A percentile compares a stretch with the other conserved stretches of the same genome.
These are phyloP conservation scores for Linderniella brevidens DNA, from an alignment of 257 asterid genomes.

Conservation along the genomic window DNA sequence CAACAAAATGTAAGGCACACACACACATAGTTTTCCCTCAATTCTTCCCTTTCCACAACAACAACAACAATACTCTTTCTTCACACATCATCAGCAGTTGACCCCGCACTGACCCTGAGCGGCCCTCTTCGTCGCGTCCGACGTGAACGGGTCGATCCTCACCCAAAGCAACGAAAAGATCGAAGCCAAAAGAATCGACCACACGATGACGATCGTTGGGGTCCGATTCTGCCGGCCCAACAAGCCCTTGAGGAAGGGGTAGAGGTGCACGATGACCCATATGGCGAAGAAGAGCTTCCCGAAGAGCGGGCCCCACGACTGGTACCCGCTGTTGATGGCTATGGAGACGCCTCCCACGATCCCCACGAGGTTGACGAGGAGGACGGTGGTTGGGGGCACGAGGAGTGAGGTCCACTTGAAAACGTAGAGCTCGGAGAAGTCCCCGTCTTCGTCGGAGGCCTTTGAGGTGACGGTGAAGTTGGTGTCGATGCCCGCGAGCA, in stretches of 20 bases:
- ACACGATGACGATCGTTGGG: constrained; percentile 25
- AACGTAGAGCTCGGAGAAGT: constrained; percentile 25
- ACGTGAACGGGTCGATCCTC: constrained; percentile 25
- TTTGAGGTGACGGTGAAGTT: constrained; percentile 30
- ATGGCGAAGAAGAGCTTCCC: constrained; percentile 25
- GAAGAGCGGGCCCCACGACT: constrained; percentile 33
- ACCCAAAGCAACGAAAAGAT: constrained; percentile 32
- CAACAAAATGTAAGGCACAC: too few species aligned
- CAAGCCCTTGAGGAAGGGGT: constrained; percentile 28
- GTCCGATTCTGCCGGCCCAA: constrained; percentile 28
- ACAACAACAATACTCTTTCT: too few species aligned
- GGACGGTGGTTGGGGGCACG: constrained; percentile 31
- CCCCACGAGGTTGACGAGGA: constrained; percentile 23
- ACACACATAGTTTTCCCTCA: too few species aligned
- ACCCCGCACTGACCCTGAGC: constrained; percentile 23
- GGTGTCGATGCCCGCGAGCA: constrained; percentile 28
- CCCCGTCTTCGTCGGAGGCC: constrained; percentile 31
- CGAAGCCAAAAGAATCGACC: constrained; percentile 29
- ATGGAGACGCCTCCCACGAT: constrained; percentile 26
- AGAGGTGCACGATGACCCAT: constrained; percentile 26
- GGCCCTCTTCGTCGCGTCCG: constrained; percentile 17
- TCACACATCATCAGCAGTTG: constrained; percentile 10
- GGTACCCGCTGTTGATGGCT: constrained; percentile 28
- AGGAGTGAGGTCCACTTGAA: constrained; percentile 32
- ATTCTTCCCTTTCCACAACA: too few species aligned